phyloP scores from a whole-genome alignment of 768 basidiomycete species.

The Hemileccinum impolitum region DNA sequence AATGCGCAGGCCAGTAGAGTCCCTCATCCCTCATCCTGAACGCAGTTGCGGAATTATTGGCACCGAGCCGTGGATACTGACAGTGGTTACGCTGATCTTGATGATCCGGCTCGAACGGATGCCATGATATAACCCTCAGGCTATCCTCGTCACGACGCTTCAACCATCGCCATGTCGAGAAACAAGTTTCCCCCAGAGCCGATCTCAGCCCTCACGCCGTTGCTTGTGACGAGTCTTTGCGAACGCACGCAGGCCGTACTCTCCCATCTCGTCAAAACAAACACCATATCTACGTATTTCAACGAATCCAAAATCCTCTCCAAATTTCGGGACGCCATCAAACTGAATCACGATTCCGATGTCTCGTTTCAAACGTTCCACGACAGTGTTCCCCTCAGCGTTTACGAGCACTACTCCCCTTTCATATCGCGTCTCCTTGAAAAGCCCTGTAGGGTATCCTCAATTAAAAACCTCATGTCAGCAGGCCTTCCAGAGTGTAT shows the following conservation, averaged over 20 bases:
- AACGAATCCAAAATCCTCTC: conserved; percentile 13
- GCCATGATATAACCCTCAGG: no score
- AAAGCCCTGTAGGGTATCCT: conserved; percentile 14
- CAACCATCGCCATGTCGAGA: no score
- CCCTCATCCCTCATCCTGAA: no score
- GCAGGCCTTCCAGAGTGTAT: conserved; percentile 22
- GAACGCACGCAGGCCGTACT: conserved; percentile 22
- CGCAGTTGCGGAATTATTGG: no score
- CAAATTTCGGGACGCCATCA: conserved; percentile 10
- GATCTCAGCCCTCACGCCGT: no score
- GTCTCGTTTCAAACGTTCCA: conserved; percentile 5
- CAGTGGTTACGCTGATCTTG: no score
- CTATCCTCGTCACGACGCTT: no score
- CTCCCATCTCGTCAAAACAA: conserved; percentile 20
- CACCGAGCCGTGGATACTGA: no score
- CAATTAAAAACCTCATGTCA: conserved; percentile 22
- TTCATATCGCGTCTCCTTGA: conserved; percentile 20
- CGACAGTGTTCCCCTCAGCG: background rate
- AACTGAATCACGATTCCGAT: background rate
- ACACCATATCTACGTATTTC: conserved; percentile 16
- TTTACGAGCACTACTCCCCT: background rate
- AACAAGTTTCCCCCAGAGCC: no score
- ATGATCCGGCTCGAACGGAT: no score
- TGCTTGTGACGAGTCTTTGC: conserved; percentile 8
- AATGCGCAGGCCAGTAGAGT: no score